phyloP scores from a whole-genome alignment of 139 green algal genomes.

The Chlorella ohadii region DNA sequence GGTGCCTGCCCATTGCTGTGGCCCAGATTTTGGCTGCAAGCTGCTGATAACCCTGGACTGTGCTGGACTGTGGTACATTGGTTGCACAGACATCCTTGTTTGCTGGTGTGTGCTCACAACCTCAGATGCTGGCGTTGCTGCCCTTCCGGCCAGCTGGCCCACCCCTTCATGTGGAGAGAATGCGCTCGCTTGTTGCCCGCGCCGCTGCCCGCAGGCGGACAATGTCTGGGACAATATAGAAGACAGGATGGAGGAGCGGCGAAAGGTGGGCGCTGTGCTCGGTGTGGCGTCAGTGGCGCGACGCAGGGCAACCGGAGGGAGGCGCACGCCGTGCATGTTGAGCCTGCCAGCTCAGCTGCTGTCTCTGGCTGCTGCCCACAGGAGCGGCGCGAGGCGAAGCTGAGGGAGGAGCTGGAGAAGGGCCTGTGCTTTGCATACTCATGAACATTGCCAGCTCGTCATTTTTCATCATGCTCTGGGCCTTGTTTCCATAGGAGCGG shows the following conservation, averaged over 20 bases:
- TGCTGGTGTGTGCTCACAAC: no score
- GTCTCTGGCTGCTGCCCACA: neutral
- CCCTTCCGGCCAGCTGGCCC: no score
- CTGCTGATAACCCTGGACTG: no score
- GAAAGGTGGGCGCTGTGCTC: conserved; percentile 59
- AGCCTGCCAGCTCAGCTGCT: neutral
- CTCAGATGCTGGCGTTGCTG: no score
- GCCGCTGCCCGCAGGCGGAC: conserved; percentile 68
- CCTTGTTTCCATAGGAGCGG: conserved; percentile 50
- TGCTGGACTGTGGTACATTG: no score
- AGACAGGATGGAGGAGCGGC: conserved; percentile 90
- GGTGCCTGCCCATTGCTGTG: no score
- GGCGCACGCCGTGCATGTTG: no score
- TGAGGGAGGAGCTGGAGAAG: neutral
- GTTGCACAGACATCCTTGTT: no score
- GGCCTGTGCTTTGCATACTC: neutral
- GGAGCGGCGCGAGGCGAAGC: neutral
- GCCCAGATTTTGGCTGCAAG: no score
- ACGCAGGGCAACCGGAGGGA: no score
- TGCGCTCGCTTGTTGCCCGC: no score
- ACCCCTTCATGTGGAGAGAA: no score
- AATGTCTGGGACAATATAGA: conserved; percentile 96
- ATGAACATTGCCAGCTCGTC: neutral
- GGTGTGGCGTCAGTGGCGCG: neutral
- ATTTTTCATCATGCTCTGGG: neutral